Base-by-base conservation (phyloP, 108 stramenopile genomes). In the Epithemia pelagica region DNA sequence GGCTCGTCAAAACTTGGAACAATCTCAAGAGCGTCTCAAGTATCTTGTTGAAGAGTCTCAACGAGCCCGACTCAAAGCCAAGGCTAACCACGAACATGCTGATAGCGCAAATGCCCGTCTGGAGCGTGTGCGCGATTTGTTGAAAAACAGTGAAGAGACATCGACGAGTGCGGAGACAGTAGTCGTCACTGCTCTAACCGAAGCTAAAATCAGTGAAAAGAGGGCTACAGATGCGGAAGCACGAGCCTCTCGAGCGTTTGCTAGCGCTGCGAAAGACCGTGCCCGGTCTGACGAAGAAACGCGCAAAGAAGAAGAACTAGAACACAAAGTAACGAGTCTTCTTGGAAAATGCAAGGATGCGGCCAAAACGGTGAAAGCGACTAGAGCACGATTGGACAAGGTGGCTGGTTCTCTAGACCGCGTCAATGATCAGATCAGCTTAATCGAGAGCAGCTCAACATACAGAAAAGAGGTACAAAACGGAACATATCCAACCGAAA, bases 181-280 rank as follows among this genome's bases (percentile, higher is more conserved):
- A 27, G 84, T 86, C 8, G 69, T 67, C 7, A 92, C 91, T n/a
- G 91, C 91, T 8, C 73, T 78, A 58, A 78, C 91, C 0, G 91
- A 92, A 67, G 82, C 84, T 8, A 85, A 87, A 32, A 92, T 92
- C 23, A 89, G 88, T 64, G 91, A 89, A 72, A 82, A 89, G 64
- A 70, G 88, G 64, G 88, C 88, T 10, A 53, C 54, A 23, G 88
- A 92, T 54, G 84, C 88, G 1, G 84, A 84, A 67, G 80, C 87
- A 1, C 65, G 87, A 32, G 85, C 87, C 7, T 66, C 67, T 23
- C 77, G 84, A 58, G 84, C 88, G 54, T 69, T 72, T 23, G 74
- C 65, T 10, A 68, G 56, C 30, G 91, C 91, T 20, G 78, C 82
- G 30, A 69, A 77, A 23, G 86, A 89, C 52, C 77, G 76, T 28